These are phyloP conservation scores for Solanum pinnatisectum DNA, from an alignment of 257 asterid genomes.

Conservation along the genomic window DNA sequence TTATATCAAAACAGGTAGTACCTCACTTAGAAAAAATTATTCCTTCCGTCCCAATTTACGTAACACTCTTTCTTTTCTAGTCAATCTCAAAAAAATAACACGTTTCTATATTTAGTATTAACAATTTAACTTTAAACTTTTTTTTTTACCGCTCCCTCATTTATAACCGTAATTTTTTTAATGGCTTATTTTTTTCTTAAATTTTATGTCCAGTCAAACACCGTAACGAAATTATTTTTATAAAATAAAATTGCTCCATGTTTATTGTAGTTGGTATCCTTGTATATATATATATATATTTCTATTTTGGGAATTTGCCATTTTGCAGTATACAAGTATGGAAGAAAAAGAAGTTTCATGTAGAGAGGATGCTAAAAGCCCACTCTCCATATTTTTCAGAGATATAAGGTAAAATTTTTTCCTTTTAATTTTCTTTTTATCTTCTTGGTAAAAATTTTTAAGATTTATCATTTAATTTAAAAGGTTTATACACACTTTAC, in stretches of 20 bases:
- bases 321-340: slow-evolving; percentile 9
- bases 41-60: neutral
- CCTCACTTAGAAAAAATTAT: neutral
- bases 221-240: neutral
- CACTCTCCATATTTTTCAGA: slow-evolving; percentile 24
- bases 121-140: neutral
- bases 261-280: neutral
- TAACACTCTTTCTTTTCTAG: neutral
- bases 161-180: neutral
- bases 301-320: neutral
- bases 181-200: neutral
- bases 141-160: neutral
- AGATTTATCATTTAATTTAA: neutral
- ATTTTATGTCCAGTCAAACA: neutral
- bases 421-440: neutral
- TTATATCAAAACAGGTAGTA: neutral
- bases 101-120: neutral
- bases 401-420: slow-evolving; percentile 19
- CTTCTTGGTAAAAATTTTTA: neutral
- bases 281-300: neutral
- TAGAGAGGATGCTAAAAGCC: slow-evolving; percentile 9
- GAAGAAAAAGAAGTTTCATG: slow-evolving; percentile 14
- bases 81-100: neutral
- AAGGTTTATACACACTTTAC: neutral
- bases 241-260: neutral